These are phyloP conservation scores for Calonectria henricotiae DNA, from an alignment of 2,329 filamentous ascomycete species.

Conservation along the genomic window DNA sequence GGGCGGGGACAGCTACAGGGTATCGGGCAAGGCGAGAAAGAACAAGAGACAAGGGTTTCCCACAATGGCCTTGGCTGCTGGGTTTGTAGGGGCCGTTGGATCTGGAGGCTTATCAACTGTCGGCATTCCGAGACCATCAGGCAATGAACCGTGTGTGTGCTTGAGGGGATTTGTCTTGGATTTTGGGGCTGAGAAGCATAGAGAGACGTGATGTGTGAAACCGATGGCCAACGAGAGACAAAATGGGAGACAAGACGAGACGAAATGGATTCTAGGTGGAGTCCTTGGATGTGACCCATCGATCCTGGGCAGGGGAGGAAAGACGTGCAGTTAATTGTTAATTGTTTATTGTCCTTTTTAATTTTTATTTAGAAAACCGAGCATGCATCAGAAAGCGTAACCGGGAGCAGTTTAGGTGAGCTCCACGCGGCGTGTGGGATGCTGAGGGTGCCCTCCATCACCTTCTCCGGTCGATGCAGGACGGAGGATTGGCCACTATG, in stretches of 20 bases:
- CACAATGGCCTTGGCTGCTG: neutral
- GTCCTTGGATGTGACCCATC: conserved; percentile 25
- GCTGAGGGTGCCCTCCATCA: neutral
- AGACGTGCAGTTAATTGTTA: neutral
- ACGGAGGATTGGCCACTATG: conserved; percentile 30
- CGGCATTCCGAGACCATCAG: neutral
- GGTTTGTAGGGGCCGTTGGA: neutral
- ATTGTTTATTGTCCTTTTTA: neutral
- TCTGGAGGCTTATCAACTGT: neutral
- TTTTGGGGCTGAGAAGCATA: conserved; percentile 10
- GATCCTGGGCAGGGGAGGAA: conserved; percentile 21
- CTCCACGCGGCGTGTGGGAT: neutral
- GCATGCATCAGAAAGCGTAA: neutral
- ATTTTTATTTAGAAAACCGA: neutral
- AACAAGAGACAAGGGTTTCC: neutral
- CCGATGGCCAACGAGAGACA: conserved; percentile 9
- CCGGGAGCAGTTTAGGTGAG: neutral
- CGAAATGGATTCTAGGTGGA: conserved; percentile 16
- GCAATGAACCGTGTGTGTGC: neutral
- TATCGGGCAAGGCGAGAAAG: neutral
- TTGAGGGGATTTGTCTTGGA: conserved; percentile 2
- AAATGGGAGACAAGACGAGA: neutral
- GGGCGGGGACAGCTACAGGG: neutral
- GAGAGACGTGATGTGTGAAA: conserved; percentile 4
- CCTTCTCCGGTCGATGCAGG: neutral